Percentiles rank a stretch among this genome's conserved stretches.
Conservation (phyloP, 768 basidiomycete genomes). For the Kwoniella dendrophila region DNA sequence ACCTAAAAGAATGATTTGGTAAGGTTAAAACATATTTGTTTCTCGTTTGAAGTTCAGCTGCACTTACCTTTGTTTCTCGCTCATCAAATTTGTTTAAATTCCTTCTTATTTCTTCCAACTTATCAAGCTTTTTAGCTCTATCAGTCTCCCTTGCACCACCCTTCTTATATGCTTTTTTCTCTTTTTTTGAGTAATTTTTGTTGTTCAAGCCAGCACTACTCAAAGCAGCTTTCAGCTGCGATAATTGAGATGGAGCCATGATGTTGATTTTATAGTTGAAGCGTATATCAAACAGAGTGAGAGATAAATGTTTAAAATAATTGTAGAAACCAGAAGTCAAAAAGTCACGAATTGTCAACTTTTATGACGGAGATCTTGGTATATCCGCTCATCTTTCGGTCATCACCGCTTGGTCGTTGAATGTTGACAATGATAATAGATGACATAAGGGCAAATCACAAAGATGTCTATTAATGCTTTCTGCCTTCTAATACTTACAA, state of each 20-base stretch:
- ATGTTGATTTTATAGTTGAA: background rate
- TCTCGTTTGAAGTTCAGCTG: background rate
- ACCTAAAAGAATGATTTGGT: slow-evolving; percentile 25
- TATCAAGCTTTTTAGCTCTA: slow-evolving; percentile 67
- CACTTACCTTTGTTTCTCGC: slow-evolving; percentile 79
- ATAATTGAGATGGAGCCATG: slow-evolving; percentile 71
- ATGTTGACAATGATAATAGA: too few relatives aligned
- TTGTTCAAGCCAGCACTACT: slow-evolving; percentile 75
- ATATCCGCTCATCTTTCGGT: background rate
- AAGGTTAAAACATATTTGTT: background rate
- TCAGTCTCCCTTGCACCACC: slow-evolving; percentile 68
- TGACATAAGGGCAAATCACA: too few relatives aligned
- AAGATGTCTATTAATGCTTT: too few relatives aligned
- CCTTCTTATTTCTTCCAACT: slow-evolving; percentile 78
- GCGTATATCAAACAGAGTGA: background rate
- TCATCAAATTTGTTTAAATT: slow-evolving; percentile 92
- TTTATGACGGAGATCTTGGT: slow-evolving; percentile 8
- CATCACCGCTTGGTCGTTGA: background rate
- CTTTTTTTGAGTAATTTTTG: slow-evolving; percentile 59
- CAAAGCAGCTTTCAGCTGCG: slow-evolving; percentile 85
- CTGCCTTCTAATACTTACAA: too few relatives aligned
- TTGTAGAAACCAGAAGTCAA: background rate
- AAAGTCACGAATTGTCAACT: slow-evolving; percentile 4
- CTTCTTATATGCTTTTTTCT: slow-evolving; percentile 72
- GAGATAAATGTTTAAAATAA: background rate